Percentiles rank a stretch among this genome's conserved stretches.
Evolutionary conservation across 2,329 filamentous ascomycete species (phyloP).

Genomic region (Rhexocercosporidium sp.): DNA sequence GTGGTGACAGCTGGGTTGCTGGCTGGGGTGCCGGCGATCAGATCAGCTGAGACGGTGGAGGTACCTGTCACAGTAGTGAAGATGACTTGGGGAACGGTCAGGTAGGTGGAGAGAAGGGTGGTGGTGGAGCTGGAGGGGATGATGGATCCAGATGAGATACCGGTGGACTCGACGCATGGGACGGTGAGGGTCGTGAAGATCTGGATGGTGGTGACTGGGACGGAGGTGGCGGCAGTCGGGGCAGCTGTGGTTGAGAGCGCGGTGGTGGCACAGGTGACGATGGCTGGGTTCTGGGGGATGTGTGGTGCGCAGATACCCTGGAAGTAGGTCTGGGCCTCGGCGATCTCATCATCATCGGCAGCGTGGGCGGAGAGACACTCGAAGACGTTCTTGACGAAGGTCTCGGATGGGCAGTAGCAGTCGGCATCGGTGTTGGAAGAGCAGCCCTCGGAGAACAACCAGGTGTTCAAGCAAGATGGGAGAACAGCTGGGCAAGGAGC

Average conservation of each 20-base stretch:
- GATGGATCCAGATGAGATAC: slow-evolving; percentile 47
- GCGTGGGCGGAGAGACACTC: slow-evolving; percentile 81
- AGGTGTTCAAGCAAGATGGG: slow-evolving; percentile 90
- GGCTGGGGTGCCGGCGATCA: slow-evolving; percentile 48
- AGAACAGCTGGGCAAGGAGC: slow-evolving; percentile 66
- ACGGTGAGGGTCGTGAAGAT: slow-evolving; percentile 58
- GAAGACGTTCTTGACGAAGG: slow-evolving; percentile 81
- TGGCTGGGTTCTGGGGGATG: slow-evolving; percentile 78
- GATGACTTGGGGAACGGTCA: slow-evolving; percentile 58
- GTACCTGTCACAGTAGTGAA: slow-evolving; percentile 44
- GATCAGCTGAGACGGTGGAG: slow-evolving; percentile 17
- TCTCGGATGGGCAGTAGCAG: slow-evolving; percentile 85
- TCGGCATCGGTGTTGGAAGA: slow-evolving; percentile 78
- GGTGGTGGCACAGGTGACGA: slow-evolving; percentile 74
- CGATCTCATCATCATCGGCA: slow-evolving; percentile 66
- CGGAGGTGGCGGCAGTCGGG: slow-evolving; percentile 37
- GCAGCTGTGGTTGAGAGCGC: slow-evolving; percentile 55
- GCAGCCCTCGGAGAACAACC: slow-evolving; percentile 77
- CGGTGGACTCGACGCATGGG: slow-evolving; percentile 51
- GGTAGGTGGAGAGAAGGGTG: slow-evolving; percentile 53
- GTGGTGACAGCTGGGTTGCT: slow-evolving; percentile 39
- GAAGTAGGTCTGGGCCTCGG: slow-evolving; percentile 79
- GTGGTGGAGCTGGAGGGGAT: slow-evolving; percentile 55
- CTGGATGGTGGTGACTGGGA: slow-evolving; percentile 54
- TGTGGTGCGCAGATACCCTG: slow-evolving; percentile 87